These are phyloP conservation scores for Chionographis japonica DNA, from an alignment of 106 monocot species.

Conservation along the genomic window DNA sequence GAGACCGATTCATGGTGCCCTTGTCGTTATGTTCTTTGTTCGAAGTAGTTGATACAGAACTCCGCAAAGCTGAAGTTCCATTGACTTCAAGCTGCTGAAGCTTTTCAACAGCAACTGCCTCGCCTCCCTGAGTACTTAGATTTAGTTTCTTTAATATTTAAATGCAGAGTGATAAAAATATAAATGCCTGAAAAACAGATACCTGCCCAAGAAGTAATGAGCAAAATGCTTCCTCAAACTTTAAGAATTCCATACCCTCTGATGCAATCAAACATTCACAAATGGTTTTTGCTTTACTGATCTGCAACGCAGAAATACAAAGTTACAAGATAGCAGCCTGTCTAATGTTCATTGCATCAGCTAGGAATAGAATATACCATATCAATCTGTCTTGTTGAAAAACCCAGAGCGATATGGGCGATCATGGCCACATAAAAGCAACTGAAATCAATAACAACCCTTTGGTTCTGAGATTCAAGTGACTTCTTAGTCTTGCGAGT, in stretches of 20 bases:
- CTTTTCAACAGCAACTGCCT: constrained; percentile 49
- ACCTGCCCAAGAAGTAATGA: constrained; percentile 92
- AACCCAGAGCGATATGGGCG: constrained; percentile 88
- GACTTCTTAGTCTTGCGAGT: constrained; percentile 85
- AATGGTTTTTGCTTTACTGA: constrained; percentile 69
- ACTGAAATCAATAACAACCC: constrained; percentile 69
- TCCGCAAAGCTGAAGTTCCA: constrained; percentile 29
- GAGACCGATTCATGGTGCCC: constrained; percentile 26
- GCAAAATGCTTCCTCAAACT: constrained; percentile 84
- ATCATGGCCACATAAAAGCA: constrained; percentile 80
- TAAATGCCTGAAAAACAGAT: constrained; percentile 4
- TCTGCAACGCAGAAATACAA: constrained; percentile 31
- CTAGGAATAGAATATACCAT: constrained; percentile 41
- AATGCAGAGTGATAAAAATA: background rate
- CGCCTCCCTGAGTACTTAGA: constrained; percentile 41
- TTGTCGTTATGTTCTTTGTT: constrained; percentile 42
- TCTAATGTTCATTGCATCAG: background rate
- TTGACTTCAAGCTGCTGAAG: constrained; percentile 51
- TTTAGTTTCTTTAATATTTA: constrained; percentile 12
- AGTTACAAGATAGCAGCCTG: constrained; percentile 1
- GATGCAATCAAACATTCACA: constrained; percentile 82
- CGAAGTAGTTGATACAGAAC: constrained; percentile 18
- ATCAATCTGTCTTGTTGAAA: constrained; percentile 75
- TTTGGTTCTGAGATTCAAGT: constrained; percentile 82
- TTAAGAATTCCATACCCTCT: constrained; percentile 69